phyloP scores from a whole-genome alignment of 2,329 filamentous ascomycete genomes.

The Fusarium tanahbumbuense region DNA sequence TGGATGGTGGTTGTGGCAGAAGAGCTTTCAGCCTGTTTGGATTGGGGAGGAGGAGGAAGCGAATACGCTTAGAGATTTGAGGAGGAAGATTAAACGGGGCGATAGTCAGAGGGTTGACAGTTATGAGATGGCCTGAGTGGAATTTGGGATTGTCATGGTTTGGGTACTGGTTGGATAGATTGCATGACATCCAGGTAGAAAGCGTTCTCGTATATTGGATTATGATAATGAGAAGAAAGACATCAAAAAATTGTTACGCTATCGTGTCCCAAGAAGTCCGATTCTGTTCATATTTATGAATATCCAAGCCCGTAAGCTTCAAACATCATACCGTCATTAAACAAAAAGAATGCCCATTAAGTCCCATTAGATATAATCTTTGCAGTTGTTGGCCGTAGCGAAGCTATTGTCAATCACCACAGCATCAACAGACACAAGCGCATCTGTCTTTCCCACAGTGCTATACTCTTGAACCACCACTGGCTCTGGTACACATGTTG shows the following conservation, averaged over 20 bases:
- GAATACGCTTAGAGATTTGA: not conserved
- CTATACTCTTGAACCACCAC: slow-evolving; percentile 3
- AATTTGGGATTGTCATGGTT: not conserved
- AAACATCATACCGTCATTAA: not conserved
- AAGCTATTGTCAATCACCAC: not conserved
- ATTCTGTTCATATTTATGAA: not conserved
- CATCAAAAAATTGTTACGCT: not conserved
- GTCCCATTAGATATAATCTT: not conserved
- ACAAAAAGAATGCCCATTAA: accelerated
- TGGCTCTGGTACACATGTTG: not conserved
- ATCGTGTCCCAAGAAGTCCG: not conserved
- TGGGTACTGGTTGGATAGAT: not conserved
- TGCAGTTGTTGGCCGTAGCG: not conserved
- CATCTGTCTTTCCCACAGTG: not conserved
- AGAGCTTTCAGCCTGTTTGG: not conserved
- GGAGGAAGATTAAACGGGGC: not conserved
- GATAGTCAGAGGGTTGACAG: not conserved
- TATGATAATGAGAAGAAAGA: not conserved
- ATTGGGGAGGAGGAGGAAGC: slow-evolving; percentile 24
- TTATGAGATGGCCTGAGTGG: not conserved
- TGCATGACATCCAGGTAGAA: not conserved
- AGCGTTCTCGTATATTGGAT: not conserved
- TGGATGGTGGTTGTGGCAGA: slow-evolving; percentile 38
- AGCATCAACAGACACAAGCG: not conserved
- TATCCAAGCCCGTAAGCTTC: not conserved